A percentile compares a stretch with the other conserved stretches of the same genome.
These are phyloP conservation scores for Trypanosoma caninum DNA, from an alignment of 208 protist genomes.

Conservation along the genomic window DNA sequence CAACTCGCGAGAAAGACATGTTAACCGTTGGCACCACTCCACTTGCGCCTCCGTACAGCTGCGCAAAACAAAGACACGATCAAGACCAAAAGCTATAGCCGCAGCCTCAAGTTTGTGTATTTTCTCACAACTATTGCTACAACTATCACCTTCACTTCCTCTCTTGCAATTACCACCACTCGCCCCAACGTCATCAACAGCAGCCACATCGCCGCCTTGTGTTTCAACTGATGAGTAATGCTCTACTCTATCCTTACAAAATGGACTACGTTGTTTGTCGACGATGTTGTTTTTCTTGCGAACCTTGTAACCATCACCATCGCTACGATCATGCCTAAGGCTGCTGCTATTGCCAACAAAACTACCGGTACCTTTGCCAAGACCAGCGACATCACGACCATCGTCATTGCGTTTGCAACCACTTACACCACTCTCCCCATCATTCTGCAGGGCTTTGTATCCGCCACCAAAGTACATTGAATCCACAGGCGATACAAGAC, in stretches of 20 bases:
- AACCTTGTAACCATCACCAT: neutral
- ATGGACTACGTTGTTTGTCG: neutral
- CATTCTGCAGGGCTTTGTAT: no score
- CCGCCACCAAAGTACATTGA: constrained; percentile 56
- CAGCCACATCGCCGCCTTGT: no score
- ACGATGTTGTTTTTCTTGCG: constrained; percentile 5
- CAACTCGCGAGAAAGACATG: constrained; percentile 58
- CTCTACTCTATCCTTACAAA: no score
- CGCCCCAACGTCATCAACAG: neutral
- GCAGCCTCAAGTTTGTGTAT: constrained; percentile 62
- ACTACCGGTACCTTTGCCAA: neutral
- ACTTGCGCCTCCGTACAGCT: constrained; percentile 77
- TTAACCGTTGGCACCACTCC: constrained; percentile 75
- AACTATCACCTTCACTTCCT: neutral
- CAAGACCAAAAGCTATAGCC: constrained; percentile 64
- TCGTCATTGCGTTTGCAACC: constrained; percentile 4
- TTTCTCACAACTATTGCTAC: neutral
- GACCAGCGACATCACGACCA: neutral
- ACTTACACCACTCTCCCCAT: constrained; percentile 12
- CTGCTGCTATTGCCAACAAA: neutral
- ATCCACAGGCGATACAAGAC: constrained; percentile 51
- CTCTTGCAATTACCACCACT: neutral
- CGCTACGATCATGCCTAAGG: neutral
- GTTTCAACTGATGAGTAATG: no score
- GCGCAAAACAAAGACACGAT: constrained; percentile 60